phyloP scores from a whole-genome alignment of 1,284 basidiomycete species.

The Papiliotrema nemorosa region DNA sequence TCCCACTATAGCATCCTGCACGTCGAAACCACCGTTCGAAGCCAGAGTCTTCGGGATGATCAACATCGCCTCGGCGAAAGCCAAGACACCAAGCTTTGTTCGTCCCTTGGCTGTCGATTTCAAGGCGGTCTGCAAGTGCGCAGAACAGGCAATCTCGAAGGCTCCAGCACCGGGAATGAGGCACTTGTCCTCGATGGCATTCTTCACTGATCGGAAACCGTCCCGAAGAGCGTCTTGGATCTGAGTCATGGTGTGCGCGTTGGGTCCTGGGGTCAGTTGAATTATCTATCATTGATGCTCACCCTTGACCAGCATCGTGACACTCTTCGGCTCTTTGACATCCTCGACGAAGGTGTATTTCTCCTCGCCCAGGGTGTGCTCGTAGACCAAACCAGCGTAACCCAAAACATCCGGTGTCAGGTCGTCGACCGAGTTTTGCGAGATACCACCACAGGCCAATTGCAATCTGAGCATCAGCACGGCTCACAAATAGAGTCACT shows the following conservation, averaged over 20 bases:
- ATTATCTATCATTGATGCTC: slow-evolving; percentile 9
- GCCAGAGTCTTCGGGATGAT: slow-evolving; percentile 97
- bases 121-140: slow-evolving; percentile 67
- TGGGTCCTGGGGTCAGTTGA: slow-evolving; percentile 59
- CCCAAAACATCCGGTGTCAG: slow-evolving; percentile 86
- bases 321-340: slow-evolving; percentile 92
- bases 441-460: slow-evolving; percentile 88
- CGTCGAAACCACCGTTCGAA: slow-evolving; percentile 94
- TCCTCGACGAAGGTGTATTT: slow-evolving; percentile 99
- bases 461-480: slow-evolving; percentile 61
- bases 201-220: slow-evolving; percentile 94
- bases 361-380: slow-evolving; percentile 98
- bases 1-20: slow-evolving; percentile 89
- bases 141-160: slow-evolving; percentile 92
- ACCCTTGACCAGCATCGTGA: slow-evolving; percentile 95
- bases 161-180: slow-evolving; percentile 94
- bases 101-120: slow-evolving; percentile 92
- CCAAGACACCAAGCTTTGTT: slow-evolving; percentile 94
- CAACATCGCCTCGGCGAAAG: slow-evolving; percentile 91
- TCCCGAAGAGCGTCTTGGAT: slow-evolving; percentile 97
- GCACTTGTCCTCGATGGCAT: slow-evolving; percentile 85
- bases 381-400: slow-evolving; percentile 97
- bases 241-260: slow-evolving; percentile 92
- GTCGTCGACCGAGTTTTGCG: slow-evolving; percentile 98
- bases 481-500: background rate